Conservation (phyloP, 225 moss, liverwort and hornwort genomes). For the Anthoceros angustus region DNA sequence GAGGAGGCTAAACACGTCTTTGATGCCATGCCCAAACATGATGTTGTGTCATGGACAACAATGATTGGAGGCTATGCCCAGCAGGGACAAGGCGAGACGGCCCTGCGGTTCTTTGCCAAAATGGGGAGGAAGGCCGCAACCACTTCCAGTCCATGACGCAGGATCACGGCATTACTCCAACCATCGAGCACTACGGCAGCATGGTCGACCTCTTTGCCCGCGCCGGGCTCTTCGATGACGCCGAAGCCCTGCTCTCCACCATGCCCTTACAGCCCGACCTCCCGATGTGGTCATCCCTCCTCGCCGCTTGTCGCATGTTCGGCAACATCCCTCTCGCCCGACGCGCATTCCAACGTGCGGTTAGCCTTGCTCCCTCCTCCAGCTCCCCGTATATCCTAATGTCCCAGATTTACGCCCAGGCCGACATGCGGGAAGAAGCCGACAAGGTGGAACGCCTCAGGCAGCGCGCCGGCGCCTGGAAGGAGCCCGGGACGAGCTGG, state of each 20-base stretch:
- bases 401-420: neutral
- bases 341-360: neutral
- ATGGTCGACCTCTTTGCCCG: constrained; percentile 41
- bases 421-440: neutral
- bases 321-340: neutral
- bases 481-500: neutral
- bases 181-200: constrained; percentile 36
- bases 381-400: neutral
- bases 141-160: constrained; percentile 34
- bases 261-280: constrained; percentile 25
- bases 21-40: no score
- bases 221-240: constrained; percentile 31
- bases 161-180: constrained; percentile 25
- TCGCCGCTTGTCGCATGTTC: neutral
- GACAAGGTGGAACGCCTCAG: neutral
- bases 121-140: constrained; percentile 21
- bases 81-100: no score
- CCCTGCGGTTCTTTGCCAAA: no score
- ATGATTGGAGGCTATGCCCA: no score
- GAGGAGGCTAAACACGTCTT: no score
- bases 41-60: no score
- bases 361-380: neutral
- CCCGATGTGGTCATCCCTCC: constrained; percentile 21
- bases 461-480: neutral
- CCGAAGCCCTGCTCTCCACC: constrained; percentile 19